These are phyloP conservation scores for Daldinia sp. DNA, from an alignment of 2,329 filamentous ascomycete genomes.

Conservation along the genomic window DNA sequence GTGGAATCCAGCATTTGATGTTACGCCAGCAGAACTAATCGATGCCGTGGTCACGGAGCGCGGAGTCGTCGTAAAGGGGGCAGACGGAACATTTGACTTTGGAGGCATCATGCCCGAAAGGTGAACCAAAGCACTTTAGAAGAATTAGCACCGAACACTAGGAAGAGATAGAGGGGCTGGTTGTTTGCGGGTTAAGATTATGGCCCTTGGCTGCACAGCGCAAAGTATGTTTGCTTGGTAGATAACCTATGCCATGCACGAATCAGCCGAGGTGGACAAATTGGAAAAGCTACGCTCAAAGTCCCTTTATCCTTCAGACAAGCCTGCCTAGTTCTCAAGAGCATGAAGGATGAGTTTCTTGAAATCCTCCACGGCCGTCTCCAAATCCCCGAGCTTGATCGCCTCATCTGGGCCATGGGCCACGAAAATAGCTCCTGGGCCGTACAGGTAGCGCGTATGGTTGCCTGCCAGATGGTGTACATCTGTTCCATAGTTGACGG, in stretches of 20 bases:
- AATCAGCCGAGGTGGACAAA: conserved; percentile 25
- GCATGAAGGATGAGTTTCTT: conserved; percentile 72
- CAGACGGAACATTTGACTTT: conserved; percentile 74
- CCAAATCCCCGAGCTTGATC: conserved; percentile 76
- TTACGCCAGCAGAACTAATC: conserved; percentile 87
- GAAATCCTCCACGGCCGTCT: conserved; percentile 81
- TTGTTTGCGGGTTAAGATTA: not conserved
- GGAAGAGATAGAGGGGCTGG: not conserved
- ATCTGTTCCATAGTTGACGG: conserved; percentile 94
- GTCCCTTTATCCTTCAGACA: not conserved
- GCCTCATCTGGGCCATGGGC: conserved; percentile 88
- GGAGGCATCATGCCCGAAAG: conserved; percentile 63
- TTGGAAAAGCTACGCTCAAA: conserved; percentile 3
- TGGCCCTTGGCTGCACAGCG: not conserved
- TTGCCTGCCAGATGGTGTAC: conserved; percentile 78
- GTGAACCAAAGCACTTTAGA: conserved; percentile 54
- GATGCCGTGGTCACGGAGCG: conserved; percentile 95
- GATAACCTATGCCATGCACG: conserved; percentile 27
- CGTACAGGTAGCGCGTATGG: conserved; percentile 72
- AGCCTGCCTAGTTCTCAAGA: conserved; percentile 45
- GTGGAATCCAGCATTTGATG: conserved; percentile 98
- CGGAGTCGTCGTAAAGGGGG: conserved; percentile 81
- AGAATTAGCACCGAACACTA: conserved; percentile 1
- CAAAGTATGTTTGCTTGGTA: conserved; percentile 9
- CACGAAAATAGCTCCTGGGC: conserved; percentile 79